These are phyloP conservation scores for Ophiostoma australiae DNA, from an alignment of 2,329 filamentous ascomycete genomes.

Conservation along the genomic window DNA sequence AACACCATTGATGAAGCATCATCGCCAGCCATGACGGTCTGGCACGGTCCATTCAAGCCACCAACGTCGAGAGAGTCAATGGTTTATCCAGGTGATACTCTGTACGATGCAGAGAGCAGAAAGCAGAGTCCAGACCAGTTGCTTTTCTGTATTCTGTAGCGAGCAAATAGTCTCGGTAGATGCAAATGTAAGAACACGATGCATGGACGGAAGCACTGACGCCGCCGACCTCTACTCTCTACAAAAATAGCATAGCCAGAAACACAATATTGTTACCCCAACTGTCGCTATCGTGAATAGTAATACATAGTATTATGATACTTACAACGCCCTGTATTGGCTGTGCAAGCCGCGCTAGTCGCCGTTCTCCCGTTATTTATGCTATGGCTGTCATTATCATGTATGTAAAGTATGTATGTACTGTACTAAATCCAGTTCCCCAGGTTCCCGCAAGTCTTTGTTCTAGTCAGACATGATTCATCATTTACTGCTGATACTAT, in stretches of 20 bases:
- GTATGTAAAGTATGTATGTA: too few species aligned
- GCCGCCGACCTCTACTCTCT: background rate
- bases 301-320: background rate
- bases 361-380: background rate
- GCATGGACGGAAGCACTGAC: background rate
- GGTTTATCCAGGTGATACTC: background rate
- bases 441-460: background rate
- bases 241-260: background rate
- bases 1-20: background rate
- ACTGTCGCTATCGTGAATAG: background rate
- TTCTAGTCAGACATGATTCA: background rate
- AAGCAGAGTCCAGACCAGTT: background rate
- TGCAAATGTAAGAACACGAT: background rate
- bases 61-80: background rate
- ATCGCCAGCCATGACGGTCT: background rate
- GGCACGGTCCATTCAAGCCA: background rate
- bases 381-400: background rate
- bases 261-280: background rate
- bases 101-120: too few species aligned
- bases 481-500: background rate
- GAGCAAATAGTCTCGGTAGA: background rate
- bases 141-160: background rate
- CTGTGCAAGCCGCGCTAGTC: background rate
- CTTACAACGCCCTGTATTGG: background rate
- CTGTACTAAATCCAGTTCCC: constrained; percentile 1